Conservation (phyloP, 2,329 filamentous ascomycete species). For the Penicillium nordicum region DNA sequence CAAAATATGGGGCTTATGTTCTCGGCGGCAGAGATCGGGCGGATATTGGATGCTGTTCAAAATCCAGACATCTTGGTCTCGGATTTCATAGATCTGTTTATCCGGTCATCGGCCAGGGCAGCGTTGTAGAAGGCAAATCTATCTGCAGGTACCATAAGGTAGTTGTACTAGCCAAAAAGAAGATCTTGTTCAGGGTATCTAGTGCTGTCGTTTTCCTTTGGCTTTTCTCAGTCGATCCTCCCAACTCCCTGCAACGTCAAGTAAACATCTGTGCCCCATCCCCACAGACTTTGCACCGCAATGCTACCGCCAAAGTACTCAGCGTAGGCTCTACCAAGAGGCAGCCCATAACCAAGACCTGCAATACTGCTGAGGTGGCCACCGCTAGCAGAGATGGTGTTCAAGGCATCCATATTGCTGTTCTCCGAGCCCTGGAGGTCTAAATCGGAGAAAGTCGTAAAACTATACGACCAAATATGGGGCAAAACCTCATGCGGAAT, state of each 20-base stretch:
- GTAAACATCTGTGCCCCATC: constrained; percentile 77
- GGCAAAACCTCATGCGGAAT: constrained; percentile 79
- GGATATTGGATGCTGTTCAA: constrained; percentile 13
- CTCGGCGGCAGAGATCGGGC: constrained; percentile 10
- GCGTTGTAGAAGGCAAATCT: constrained; percentile 8
- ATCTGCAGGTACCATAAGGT: not conserved
- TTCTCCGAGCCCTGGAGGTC: constrained; percentile 49
- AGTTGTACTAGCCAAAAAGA: not conserved
- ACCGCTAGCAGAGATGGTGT: constrained; percentile 68
- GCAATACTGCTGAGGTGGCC: constrained; percentile 80
- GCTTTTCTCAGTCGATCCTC: constrained; percentile 38
- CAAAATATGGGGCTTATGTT: constrained; percentile 21
- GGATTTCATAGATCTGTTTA: constrained; percentile 19
- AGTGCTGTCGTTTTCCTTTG: not conserved
- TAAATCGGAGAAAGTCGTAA: constrained; percentile 85
- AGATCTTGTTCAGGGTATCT: constrained; percentile 5
- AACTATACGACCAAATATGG: constrained; percentile 95
- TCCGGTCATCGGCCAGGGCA: not conserved
- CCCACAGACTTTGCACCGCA: constrained; percentile 88
- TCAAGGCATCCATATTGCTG: constrained; percentile 64
- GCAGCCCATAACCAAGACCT: constrained; percentile 87
- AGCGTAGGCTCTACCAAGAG: constrained; percentile 86
- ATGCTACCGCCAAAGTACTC: constrained; percentile 98
- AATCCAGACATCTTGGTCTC: constrained; percentile 10
- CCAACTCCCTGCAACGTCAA: constrained; percentile 60